These are phyloP conservation scores for Malania oleifera DNA, from an alignment of 164 flowering plant species.

Conservation along the genomic window DNA sequence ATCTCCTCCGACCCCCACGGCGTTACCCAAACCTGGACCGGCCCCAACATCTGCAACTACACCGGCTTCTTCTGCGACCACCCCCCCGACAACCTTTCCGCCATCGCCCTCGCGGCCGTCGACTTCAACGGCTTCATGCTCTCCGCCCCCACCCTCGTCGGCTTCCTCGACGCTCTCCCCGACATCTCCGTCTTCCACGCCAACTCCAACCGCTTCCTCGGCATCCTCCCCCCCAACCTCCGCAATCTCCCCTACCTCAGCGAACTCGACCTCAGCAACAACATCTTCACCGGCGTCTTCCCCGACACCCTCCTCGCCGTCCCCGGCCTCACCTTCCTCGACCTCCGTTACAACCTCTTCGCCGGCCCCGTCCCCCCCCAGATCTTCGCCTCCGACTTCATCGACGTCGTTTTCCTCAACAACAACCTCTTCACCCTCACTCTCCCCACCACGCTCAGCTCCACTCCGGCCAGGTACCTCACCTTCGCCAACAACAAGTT, in stretches of 20 bases:
- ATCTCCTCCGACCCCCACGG: conserved; percentile 23
- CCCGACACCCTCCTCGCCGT: conserved; percentile 29
- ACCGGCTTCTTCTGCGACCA: conserved; percentile 30
- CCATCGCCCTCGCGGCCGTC: conserved; percentile 22
- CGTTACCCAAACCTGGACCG: conserved; percentile 23
- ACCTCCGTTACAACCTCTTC: conserved; percentile 42
- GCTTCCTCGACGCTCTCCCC: conserved; percentile 19
- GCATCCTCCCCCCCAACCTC: conserved; percentile 18
- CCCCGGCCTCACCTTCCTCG: conserved; percentile 33
- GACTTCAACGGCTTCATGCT: conserved; percentile 34
- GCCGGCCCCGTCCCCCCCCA: conserved; percentile 28
- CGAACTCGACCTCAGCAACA: conserved; percentile 64
- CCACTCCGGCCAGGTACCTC: conserved; percentile 24
- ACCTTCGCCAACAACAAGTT: conserved; percentile 44
- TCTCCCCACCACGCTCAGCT: conserved; percentile 33
- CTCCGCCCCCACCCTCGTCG: conserved; percentile 15
- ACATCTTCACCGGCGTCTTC: conserved; percentile 30
- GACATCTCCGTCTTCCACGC: conserved; percentile 41
- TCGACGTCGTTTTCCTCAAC: conserved; percentile 38
- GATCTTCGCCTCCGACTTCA: conserved; percentile 24
- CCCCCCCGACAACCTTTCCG: conserved; percentile 3
- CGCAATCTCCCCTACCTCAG: conserved; percentile 24
- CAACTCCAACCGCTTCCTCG: conserved; percentile 47
- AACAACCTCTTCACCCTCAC: conserved; percentile 29
- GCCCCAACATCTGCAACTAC: conserved; percentile 26